Evolutionary conservation across 257 asterid genomes (phyloP).

Genomic region (Solanum infundibuliforme): DNA sequence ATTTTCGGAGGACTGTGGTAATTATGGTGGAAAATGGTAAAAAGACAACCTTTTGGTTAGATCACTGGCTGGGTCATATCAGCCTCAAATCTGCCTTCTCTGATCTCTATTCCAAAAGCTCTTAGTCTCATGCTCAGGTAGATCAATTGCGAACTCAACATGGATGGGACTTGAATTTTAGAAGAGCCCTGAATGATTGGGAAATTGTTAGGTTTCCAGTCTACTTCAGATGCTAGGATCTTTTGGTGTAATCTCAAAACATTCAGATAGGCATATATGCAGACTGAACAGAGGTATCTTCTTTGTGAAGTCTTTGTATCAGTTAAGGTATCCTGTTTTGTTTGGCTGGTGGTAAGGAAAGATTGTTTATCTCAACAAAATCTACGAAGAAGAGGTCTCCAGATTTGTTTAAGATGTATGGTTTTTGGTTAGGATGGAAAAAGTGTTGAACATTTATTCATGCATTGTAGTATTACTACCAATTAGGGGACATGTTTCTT

Average conservation of each 20-base stretch:
- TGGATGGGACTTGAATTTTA: background rate
- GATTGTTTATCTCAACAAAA: background rate
- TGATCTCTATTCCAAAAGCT: background rate
- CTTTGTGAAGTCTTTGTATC: background rate
- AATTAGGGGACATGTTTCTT: background rate
- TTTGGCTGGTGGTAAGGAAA: background rate
- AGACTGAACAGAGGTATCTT: background rate
- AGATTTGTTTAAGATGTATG: background rate
- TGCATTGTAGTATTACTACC: background rate
- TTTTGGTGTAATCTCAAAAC: background rate
- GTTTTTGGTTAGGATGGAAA: background rate
- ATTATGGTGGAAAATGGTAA: background rate
- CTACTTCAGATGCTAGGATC: background rate
- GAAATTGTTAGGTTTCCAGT: background rate
- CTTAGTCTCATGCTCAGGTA: background rate
- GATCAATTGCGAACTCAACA: background rate
- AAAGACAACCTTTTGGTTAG: background rate
- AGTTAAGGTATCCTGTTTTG: background rate
- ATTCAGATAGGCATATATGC: background rate
- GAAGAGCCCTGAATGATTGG: background rate
- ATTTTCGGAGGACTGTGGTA: background rate
- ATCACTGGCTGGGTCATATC: background rate
- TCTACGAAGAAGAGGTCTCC: background rate
- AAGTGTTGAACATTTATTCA: background rate
- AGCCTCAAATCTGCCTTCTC: background rate